Evolutionary conservation across 192 early-diverging fungal genomes (phyloP).

Genomic region (Pilaira anomala): DNA sequence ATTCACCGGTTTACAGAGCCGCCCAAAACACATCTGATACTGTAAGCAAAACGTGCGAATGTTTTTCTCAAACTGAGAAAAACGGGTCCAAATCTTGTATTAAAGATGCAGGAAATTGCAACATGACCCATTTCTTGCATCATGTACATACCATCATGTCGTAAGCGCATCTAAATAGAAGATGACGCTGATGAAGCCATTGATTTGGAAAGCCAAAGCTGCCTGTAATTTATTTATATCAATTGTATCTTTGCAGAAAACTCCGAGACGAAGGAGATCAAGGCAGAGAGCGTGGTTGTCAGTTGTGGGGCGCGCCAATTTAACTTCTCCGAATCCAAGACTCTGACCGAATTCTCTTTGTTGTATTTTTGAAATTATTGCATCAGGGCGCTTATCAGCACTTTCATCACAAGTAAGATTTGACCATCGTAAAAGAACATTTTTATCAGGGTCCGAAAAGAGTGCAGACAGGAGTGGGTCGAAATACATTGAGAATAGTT

Average conservation of each 20-base stretch:
- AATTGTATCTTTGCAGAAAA: conserved; percentile 16
- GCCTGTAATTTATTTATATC: conserved; percentile 20
- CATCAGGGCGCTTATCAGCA: conserved; percentile 20
- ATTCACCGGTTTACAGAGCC: conserved; percentile 8
- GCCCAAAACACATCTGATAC: conserved; percentile 16
- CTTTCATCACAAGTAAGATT: conserved; percentile 13
- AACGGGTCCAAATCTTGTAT: background rate
- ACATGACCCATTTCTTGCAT: conserved; percentile 21
- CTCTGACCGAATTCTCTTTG: conserved; percentile 13
- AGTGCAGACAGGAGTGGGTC: conserved; percentile 17
- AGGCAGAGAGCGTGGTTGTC: conserved; percentile 14
- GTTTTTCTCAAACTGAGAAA: conserved; percentile 25
- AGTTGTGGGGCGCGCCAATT: conserved; percentile 15
- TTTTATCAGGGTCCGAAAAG: conserved; percentile 22
- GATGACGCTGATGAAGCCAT: conserved; percentile 13
- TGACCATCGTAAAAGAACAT: conserved; percentile 25
- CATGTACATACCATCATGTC: conserved; percentile 15
- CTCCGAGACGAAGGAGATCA: conserved; percentile 11
- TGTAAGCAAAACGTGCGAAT: conserved; percentile 19
- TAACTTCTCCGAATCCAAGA: conserved; percentile 20
- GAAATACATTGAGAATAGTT: conserved; percentile 26
- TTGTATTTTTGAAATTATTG: conserved; percentile 15
- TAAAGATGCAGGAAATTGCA: conserved; percentile 2
- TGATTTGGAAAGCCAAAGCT: conserved; percentile 18
- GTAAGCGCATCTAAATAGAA: conserved; percentile 15